These are phyloP conservation scores for Albifimbria verrucaria DNA, from an alignment of 2,329 filamentous ascomycete genomes.

Conservation along the genomic window DNA sequence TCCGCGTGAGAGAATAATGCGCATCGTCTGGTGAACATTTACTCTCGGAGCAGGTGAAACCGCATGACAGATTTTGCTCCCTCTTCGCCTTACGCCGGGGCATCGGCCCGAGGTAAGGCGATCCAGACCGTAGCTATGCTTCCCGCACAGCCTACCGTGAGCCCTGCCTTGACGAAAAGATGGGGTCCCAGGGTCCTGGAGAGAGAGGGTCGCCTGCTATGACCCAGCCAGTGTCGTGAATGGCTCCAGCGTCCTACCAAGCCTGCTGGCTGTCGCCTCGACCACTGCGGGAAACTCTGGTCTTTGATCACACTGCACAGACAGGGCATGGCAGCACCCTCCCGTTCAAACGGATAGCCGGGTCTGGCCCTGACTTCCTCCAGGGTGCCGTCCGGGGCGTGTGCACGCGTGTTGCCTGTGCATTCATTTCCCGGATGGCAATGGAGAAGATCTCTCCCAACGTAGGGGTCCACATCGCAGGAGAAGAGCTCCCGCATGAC, in stretches of 20 bases:
- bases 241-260: neutral
- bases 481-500: neutral
- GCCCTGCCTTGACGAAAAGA: neutral
- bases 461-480: neutral
- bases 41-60: neutral
- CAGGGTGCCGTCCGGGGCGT: no score
- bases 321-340: no score
- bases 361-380: neutral
- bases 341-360: neutral
- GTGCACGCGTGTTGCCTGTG: no score
- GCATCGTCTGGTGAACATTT: neutral
- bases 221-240: no score
- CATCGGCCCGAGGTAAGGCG: neutral
- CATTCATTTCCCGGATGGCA: no score
- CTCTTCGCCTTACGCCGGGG: neutral
- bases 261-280: neutral
- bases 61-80: neutral
- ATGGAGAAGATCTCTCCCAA: no score
- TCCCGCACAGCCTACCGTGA: neutral
- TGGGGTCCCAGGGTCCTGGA: no score
- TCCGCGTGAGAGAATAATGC: no score
- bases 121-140: neutral
- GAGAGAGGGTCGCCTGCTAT: no score
- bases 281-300: neutral
- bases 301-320: neutral